Conservation (phyloP, 2,329 filamentous ascomycete genomes). For the Pezicula carpinea region DNA sequence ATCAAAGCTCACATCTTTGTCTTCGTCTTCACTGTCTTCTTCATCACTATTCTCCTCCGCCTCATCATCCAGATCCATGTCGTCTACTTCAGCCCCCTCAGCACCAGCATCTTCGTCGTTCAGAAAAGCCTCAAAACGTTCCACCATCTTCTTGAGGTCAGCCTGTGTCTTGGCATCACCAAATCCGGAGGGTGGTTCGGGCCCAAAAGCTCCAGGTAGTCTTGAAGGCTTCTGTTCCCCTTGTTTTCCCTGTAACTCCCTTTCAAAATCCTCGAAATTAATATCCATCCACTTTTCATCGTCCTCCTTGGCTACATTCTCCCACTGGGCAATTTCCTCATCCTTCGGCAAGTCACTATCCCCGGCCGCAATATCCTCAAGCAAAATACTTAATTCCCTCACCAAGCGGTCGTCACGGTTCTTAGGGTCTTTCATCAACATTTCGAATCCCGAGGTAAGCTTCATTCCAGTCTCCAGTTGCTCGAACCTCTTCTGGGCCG, state of each 20-base stretch:
- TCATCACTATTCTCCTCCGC: slow-evolving; percentile 48
- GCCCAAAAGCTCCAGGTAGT: slow-evolving; percentile 20
- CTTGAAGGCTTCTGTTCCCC: slow-evolving; percentile 32
- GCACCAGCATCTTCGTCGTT: slow-evolving; percentile 78
- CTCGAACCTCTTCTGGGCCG: slow-evolving; percentile 8
- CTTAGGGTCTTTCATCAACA: slow-evolving; percentile 66
- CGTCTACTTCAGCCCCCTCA: slow-evolving; percentile 70
- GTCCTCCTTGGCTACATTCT: slow-evolving; percentile 58
- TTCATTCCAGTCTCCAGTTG: slow-evolving; percentile 78
- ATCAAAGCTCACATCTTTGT: slow-evolving; percentile 74
- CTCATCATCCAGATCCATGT: slow-evolving; percentile 58
- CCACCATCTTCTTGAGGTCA: slow-evolving; percentile 85
- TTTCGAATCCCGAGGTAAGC: slow-evolving; percentile 83
- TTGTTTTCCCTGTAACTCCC: slow-evolving; percentile 58
- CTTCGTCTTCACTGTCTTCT: slow-evolving; percentile 58
- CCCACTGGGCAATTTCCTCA: slow-evolving; percentile 69
- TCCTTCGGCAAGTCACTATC: slow-evolving; percentile 58
- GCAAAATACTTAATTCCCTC: slow-evolving; percentile 69
- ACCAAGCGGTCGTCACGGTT: slow-evolving; percentile 65
- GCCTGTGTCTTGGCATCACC: slow-evolving; percentile 65
- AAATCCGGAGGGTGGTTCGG: slow-evolving; percentile 40
- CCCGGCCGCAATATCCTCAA: slow-evolving; percentile 62
- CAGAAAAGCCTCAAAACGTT: slow-evolving; percentile 87
- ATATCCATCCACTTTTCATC: slow-evolving; percentile 92
- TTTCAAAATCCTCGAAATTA: slow-evolving; percentile 82